These are phyloP conservation scores for Blastobotrys indianensis DNA, from an alignment of 1,139 yeast species.

Conservation along the genomic window DNA sequence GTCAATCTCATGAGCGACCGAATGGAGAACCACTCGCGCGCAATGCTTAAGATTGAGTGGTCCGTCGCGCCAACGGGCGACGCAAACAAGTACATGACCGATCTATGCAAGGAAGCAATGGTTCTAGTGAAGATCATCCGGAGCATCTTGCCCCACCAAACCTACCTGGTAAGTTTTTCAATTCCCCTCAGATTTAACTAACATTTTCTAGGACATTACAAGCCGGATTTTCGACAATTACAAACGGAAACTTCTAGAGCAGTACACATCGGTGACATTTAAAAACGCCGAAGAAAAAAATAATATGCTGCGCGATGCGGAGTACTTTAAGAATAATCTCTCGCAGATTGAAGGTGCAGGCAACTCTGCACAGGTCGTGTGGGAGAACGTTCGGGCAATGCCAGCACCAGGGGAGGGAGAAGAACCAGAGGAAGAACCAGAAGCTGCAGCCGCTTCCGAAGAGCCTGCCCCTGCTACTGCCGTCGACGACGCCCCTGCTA, in stretches of 20 bases:
- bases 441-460: not conserved
- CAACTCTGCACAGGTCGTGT: conserved; percentile 56
- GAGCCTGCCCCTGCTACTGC: not conserved
- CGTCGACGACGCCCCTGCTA: too few species aligned
- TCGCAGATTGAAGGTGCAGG: conserved; percentile 60
- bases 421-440: conserved; percentile 1
- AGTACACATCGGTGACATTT: conserved; percentile 49
- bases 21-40: conserved; percentile 44
- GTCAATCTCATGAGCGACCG: conserved; percentile 68
- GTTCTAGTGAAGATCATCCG: conserved; percentile 58
- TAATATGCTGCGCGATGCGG: conserved; percentile 53
- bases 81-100: conserved; percentile 57
- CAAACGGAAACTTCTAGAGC: conserved; percentile 50
- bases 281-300: conserved; percentile 30
- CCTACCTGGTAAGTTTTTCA: conserved; percentile 32
- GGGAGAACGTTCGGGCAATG: conserved; percentile 58
- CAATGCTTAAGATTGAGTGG: conserved; percentile 48
- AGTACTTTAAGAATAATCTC: conserved; percentile 56
- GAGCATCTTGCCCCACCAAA: conserved; percentile 51
- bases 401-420: conserved; percentile 27
- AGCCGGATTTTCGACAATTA: conserved; percentile 48
- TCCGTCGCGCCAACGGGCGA: conserved; percentile 41
- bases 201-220: conserved; percentile 22
- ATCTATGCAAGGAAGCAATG: conserved; percentile 58
- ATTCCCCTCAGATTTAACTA: conserved; percentile 2